Evolutionary conservation across 805 yeast species (phyloP).

Genomic region (Wickerhamiella shivajii): DNA sequence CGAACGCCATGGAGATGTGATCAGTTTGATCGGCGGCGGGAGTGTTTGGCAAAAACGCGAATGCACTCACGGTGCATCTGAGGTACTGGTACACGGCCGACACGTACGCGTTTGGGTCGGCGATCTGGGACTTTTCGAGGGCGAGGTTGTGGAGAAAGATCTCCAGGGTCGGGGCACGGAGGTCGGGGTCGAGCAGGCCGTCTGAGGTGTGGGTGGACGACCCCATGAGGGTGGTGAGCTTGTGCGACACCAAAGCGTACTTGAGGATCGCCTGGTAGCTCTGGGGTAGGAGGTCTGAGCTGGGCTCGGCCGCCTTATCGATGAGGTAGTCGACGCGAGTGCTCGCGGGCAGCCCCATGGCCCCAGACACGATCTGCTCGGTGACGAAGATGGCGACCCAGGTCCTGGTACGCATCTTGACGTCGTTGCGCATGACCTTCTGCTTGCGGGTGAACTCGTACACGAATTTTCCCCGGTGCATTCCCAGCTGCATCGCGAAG

Average conservation of each 20-base stretch:
- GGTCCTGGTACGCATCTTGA: constrained; percentile 83
- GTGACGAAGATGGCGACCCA: constrained; percentile 82
- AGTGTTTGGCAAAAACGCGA: constrained; percentile 67
- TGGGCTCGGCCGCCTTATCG: constrained; percentile 50
- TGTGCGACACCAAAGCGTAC: constrained; percentile 69
- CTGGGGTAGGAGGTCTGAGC: constrained; percentile 38
- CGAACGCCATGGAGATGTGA: constrained; percentile 68
- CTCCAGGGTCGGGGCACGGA: constrained; percentile 67
- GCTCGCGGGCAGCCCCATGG: constrained; percentile 76
- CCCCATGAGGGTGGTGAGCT: constrained; percentile 75
- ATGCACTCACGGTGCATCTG: constrained; percentile 67
- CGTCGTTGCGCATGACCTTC: constrained; percentile 77
- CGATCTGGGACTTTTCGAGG: constrained; percentile 48
- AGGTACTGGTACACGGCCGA: constrained; percentile 71
- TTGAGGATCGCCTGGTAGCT: constrained; percentile 55
- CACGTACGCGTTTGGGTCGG: constrained; percentile 47
- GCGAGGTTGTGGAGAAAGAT: constrained; percentile 68
- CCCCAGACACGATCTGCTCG: constrained; percentile 84
- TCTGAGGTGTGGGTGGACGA: constrained; percentile 73
- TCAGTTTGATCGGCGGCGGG: constrained; percentile 76
- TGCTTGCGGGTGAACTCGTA: constrained; percentile 84
- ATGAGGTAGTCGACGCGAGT: constrained; percentile 69
- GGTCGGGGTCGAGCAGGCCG: constrained; percentile 72
- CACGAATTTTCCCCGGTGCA: constrained; percentile 84
- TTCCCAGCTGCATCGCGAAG: constrained; percentile 70